These are phyloP conservation scores for Cystobasidium pallidum DNA, from an alignment of 1,284 basidiomycete species.

Conservation along the genomic window DNA sequence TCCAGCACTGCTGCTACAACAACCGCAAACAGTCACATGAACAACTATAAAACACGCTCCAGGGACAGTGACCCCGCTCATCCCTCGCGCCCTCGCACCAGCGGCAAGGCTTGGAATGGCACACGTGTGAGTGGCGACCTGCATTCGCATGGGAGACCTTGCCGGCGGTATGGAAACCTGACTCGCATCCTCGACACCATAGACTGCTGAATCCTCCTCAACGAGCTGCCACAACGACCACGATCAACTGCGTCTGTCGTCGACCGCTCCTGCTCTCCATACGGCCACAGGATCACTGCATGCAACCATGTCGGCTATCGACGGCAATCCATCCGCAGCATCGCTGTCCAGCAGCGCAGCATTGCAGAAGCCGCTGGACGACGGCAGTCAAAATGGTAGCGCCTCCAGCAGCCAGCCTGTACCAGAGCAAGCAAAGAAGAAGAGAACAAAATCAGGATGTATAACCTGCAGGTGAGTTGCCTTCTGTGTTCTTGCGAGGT, in stretches of 20 bases:
- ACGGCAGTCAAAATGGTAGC: background rate
- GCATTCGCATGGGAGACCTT: no score
- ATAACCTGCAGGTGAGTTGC: slow-evolving; percentile 8
- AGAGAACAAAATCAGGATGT: slow-evolving; percentile 15
- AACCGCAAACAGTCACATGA: no score
- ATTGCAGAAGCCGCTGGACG: background rate
- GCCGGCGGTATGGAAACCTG: background rate
- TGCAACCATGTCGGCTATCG: background rate
- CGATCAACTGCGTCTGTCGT: background rate
- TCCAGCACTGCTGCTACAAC: no score
- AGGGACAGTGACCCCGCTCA: background rate
- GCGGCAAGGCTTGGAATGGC: background rate
- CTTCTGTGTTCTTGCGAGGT: no score
- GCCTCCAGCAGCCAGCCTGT: background rate
- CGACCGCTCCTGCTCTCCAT: no score
- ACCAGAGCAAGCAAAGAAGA: slow-evolving; percentile 5
- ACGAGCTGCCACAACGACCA: background rate
- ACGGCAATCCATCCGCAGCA: background rate
- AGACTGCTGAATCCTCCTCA: background rate
- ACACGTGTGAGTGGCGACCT: background rate
- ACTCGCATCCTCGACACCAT: background rate
- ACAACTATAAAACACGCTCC: background rate
- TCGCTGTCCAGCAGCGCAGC: background rate
- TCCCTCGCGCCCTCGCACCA: background rate
- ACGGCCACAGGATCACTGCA: no score